Evolutionary conservation across 1,139 yeast species (phyloP).

Genomic region (Arxiozyma heterogenica): DNA sequence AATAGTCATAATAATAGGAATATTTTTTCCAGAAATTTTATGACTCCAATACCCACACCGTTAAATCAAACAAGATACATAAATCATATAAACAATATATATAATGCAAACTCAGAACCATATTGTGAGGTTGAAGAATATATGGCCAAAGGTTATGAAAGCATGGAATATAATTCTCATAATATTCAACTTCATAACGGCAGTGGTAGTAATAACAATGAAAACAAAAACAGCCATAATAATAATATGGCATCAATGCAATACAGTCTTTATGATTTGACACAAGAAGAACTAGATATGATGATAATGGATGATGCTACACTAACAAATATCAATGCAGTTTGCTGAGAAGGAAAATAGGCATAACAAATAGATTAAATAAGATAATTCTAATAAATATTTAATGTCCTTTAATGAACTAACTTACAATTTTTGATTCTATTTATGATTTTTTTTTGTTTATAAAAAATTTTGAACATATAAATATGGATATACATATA

Average conservation of each 20-base stretch:
- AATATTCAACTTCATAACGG: background rate
- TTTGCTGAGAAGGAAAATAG: background rate
- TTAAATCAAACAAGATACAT: background rate
- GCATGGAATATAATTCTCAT: background rate
- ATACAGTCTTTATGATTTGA: slow-evolving; percentile 14
- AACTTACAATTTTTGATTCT: background rate
- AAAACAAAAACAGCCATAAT: background rate
- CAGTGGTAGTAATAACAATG: background rate
- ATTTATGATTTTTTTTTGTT: background rate
- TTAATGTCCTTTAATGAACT: slow-evolving; percentile 1
- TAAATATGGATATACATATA: background rate
- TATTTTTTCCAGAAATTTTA: background rate
- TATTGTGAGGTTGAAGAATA: slow-evolving; percentile 22
- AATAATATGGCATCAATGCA: slow-evolving; percentile 5
- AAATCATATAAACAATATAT: slow-evolving; percentile 1
- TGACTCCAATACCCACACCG: slow-evolving; percentile 4
- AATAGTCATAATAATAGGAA: background rate
- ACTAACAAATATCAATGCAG: background rate
- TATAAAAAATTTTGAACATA: too few relatives aligned
- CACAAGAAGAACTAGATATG: slow-evolving; percentile 16
- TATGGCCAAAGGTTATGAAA: slow-evolving; percentile 19
- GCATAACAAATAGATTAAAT: background rate
- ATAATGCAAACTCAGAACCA: slow-evolving; percentile 8
- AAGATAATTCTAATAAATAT: background rate
- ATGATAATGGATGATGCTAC: slow-evolving; percentile 3